A percentile compares a stretch with the other conserved stretches of the same genome.
phyloP scores from a whole-genome alignment of 1,284 basidiomycete genomes.

The Lignosus rhinocerotis region DNA sequence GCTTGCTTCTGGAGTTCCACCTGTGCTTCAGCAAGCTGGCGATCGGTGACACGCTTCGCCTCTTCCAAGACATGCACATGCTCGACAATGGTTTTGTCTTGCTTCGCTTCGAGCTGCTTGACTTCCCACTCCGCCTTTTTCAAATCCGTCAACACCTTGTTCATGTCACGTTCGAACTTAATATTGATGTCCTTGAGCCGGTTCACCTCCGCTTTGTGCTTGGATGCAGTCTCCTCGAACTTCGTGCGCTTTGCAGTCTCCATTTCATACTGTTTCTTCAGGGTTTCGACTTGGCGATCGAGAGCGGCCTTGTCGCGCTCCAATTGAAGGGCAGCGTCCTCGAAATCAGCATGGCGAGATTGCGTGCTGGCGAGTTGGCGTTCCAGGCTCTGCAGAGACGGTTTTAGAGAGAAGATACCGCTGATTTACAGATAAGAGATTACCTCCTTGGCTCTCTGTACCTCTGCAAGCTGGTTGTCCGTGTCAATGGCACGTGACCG shows the following conservation, averaged over 20 bases:
- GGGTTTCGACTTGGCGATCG: slow-evolving; percentile 69
- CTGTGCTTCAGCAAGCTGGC: slow-evolving; percentile 84
- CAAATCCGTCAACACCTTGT: slow-evolving; percentile 77
- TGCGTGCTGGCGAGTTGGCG: slow-evolving; percentile 74
- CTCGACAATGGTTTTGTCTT: slow-evolving; percentile 98
- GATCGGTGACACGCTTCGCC: slow-evolving; percentile 94
- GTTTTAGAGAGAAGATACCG: neutral
- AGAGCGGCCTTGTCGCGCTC: slow-evolving; percentile 81
- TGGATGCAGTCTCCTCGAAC: slow-evolving; percentile 67
- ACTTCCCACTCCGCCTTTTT: slow-evolving; percentile 86
- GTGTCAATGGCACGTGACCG: slow-evolving; percentile 73
- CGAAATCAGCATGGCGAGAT: slow-evolving; percentile 80
- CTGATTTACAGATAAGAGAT: neutral
- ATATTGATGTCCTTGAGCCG: slow-evolving; percentile 70
- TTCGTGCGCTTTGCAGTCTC: slow-evolving; percentile 72
- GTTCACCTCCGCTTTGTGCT: slow-evolving; percentile 68
- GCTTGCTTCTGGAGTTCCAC: slow-evolving; percentile 73
- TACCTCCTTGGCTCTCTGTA: slow-evolving; percentile 72
- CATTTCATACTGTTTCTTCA: slow-evolving; percentile 67
- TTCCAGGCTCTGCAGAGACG: slow-evolving; percentile 60
- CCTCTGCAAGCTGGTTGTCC: slow-evolving; percentile 67
- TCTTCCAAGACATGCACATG: slow-evolving; percentile 98
- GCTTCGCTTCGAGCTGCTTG: slow-evolving; percentile 80
- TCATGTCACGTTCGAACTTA: slow-evolving; percentile 81
- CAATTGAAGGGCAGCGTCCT: slow-evolving; percentile 83